A percentile compares a stretch with the other conserved stretches of the same genome.
phyloP scores from a whole-genome alignment of 768 basidiomycete species.

The Suillus paluster region DNA sequence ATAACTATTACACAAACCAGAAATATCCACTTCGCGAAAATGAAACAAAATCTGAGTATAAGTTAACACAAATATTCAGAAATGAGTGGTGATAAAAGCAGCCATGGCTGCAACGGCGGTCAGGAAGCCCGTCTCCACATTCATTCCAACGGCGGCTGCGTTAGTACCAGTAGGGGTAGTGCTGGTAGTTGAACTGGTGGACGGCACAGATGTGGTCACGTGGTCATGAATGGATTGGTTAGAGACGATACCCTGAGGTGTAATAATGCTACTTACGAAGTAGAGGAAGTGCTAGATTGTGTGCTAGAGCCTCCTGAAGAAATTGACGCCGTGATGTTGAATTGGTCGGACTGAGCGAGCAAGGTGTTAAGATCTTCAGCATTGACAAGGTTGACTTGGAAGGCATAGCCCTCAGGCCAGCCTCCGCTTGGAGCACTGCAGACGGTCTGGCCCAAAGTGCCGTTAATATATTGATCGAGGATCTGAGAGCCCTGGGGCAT shows the following conservation, averaged over 20 bases:
- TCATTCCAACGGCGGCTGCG: conserved; percentile 35
- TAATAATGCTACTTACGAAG: conserved; percentile 19
- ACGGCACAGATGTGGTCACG: conserved; percentile 16
- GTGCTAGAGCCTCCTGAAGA: conserved; percentile 19
- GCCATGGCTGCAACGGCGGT: conserved; percentile 40
- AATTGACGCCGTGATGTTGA: conserved; percentile 47
- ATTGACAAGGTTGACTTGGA: conserved; percentile 76
- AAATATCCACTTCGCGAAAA: background rate
- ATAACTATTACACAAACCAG: conserved; percentile 9
- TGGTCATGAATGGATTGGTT: conserved; percentile 13
- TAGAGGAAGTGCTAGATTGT: conserved; percentile 22
- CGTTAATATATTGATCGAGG: conserved; percentile 59
- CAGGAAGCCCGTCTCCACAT: conserved; percentile 37
- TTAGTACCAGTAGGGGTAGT: conserved; percentile 33
- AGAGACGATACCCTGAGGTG: background rate
- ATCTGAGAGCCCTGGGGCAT: conserved; percentile 45
- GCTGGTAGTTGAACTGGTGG: conserved; percentile 25
- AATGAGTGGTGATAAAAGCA: conserved; percentile 31
- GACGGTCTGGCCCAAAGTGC: conserved; percentile 40
- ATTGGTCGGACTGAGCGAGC: conserved; percentile 72
- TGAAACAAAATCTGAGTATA: background rate
- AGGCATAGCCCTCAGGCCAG: conserved; percentile 65
- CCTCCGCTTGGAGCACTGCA: conserved; percentile 63
- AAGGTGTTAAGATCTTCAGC: conserved; percentile 51
- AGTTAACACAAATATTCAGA: conserved; percentile 18